These are phyloP conservation scores for Tricholoma bakamatsutake DNA, from an alignment of 768 basidiomycete species.

Conservation along the genomic window DNA sequence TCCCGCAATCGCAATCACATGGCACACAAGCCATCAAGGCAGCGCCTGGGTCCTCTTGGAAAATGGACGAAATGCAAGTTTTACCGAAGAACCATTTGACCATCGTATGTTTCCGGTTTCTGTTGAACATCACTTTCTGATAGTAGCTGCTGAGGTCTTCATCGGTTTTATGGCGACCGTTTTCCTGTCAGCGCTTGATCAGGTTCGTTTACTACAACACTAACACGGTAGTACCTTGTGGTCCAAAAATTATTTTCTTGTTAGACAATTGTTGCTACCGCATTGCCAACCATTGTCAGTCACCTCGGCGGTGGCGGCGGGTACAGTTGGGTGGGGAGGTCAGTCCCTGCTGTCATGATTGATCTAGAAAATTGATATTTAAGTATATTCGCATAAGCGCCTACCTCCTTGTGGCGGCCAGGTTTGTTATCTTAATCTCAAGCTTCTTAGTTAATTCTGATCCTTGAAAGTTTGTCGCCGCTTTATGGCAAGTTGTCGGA, in stretches of 20 bases:
- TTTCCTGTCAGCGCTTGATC: conserved; percentile 55
- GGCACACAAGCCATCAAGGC: conserved; percentile 16
- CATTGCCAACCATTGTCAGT: conserved; percentile 69
- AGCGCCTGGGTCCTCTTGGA: conserved; percentile 49
- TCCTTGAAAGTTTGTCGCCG: conserved; percentile 46
- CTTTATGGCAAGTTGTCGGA: conserved; percentile 78
- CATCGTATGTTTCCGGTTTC: conserved; percentile 28
- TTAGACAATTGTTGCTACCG: conserved; percentile 69
- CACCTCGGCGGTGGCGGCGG: conserved; percentile 54
- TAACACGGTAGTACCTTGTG: background rate
- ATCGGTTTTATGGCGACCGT: conserved; percentile 38
- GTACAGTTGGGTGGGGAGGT: conserved; percentile 77
- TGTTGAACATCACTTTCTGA: background rate
- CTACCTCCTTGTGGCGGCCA: conserved; percentile 65
- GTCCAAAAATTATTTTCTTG: background rate
- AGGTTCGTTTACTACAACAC: conserved; percentile 30
- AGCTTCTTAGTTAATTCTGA: background rate
- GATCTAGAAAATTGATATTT: background rate
- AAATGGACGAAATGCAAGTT: conserved; percentile 44
- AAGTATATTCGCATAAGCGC: conserved; percentile 38
- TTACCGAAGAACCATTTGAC: conserved; percentile 48
- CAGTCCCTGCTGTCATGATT: conserved; percentile 6
- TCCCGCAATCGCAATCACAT: background rate
- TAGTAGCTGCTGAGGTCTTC: conserved; percentile 33
- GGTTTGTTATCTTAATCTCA: conserved; percentile 19